These are phyloP conservation scores for Agroathelia rolfsii DNA, from an alignment of 1,284 basidiomycete genomes.

Conservation along the genomic window DNA sequence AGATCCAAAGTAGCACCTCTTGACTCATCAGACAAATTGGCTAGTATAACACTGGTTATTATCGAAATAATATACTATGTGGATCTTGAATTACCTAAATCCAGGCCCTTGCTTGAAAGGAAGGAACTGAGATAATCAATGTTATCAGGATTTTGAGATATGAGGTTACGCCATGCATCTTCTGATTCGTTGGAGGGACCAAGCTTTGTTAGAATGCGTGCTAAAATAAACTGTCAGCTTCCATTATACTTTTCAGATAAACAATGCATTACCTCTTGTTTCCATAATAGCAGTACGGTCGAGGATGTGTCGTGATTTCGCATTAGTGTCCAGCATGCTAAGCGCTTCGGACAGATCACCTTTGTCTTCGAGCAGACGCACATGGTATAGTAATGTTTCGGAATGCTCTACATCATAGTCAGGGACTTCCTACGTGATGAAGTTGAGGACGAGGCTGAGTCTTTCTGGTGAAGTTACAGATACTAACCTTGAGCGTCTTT, in stretches of 20 bases:
- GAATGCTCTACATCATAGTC: constrained; percentile 79
- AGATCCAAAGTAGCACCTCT: constrained; percentile 45
- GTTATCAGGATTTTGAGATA: constrained; percentile 83
- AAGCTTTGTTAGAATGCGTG: constrained; percentile 61
- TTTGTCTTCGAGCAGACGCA: constrained; percentile 71
- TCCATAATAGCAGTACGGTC: constrained; percentile 67
- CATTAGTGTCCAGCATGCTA: constrained; percentile 52
- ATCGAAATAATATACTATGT: too few relatives aligned
- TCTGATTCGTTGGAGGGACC: constrained; percentile 58
- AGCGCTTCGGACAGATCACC: constrained; percentile 58
- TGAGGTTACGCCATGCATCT: constrained; percentile 68
- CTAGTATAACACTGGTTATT: too few relatives aligned
- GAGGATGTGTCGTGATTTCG: constrained; percentile 57
- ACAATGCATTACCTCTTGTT: constrained; percentile 43
- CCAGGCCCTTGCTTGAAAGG: constrained; percentile 55
- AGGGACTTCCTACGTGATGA: constrained; percentile 47
- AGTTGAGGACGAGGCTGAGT: constrained; percentile 1
- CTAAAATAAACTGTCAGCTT: too few relatives aligned
- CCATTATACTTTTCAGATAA: too few relatives aligned
- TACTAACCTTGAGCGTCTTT: constrained; percentile 46
- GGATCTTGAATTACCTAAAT: constrained; percentile 58
- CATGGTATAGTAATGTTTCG: constrained; percentile 78
- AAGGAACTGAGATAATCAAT: constrained; percentile 75
- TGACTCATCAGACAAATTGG: constrained; percentile 41
- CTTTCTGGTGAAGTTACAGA: constrained; percentile 3